Percentiles rank a stretch among this genome's conserved stretches.
phyloP scores from a whole-genome alignment of 495 filamentous ascomycete genomes.

The Pyrenopolyporus hunteri region DNA sequence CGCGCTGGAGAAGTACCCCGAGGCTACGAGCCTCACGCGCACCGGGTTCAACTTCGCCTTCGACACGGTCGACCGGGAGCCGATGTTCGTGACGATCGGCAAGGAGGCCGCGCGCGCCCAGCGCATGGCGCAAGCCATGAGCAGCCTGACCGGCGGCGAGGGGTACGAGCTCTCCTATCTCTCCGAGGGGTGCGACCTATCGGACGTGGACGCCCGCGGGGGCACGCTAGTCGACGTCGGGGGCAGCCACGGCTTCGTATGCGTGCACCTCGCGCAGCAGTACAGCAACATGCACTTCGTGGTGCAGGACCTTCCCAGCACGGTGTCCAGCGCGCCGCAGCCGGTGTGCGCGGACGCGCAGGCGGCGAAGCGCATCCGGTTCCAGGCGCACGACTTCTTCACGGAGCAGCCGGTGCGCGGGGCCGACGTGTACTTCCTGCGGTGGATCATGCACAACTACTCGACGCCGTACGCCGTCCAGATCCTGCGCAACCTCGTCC shows the following conservation, averaged over 20 bases:
- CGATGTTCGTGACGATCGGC: constrained; percentile 58
- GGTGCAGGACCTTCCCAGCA: constrained; percentile 62
- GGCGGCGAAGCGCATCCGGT: constrained; percentile 50
- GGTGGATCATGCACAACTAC: constrained; percentile 66
- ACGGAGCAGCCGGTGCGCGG: constrained; percentile 57
- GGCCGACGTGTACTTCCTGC: constrained; percentile 63
- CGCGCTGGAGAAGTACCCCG: constrained; percentile 45
- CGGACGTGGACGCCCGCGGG: constrained; percentile 45
- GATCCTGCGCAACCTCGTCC: constrained; percentile 59
- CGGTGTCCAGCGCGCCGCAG: constrained; percentile 51
- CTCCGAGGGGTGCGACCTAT: constrained; percentile 50
- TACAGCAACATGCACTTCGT: constrained; percentile 59
- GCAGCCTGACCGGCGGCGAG: constrained; percentile 53
- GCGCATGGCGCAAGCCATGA: constrained; percentile 61
- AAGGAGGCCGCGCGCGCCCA: constrained; percentile 53
- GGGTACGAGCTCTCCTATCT: constrained; percentile 57
- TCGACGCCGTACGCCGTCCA: constrained; percentile 62
- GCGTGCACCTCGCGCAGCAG: constrained; percentile 51
- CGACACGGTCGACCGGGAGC: constrained; percentile 52
- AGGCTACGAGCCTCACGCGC: constrained; percentile 48
- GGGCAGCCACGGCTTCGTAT: constrained; percentile 61
- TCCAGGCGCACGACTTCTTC: constrained; percentile 62
- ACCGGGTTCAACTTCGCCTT: constrained; percentile 58
- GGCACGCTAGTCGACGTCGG: constrained; percentile 62
- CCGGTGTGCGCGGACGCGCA: constrained; percentile 47